phyloP scores from a whole-genome alignment of 192 early-diverging fungal species.

The Linnemannia zychae region DNA sequence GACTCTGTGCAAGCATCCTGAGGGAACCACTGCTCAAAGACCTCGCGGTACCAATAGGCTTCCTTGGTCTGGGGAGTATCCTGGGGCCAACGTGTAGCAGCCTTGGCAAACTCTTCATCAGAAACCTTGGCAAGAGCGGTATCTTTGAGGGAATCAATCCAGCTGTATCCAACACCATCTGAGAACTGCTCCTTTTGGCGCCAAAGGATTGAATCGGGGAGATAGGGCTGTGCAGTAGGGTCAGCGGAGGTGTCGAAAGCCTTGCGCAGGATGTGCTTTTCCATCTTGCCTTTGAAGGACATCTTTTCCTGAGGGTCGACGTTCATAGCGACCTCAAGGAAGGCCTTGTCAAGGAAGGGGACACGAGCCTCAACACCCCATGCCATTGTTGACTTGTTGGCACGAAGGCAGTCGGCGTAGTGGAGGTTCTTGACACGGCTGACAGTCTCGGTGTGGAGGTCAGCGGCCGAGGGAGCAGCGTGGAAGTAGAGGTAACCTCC shows the following conservation, averaged over 20 bases:
- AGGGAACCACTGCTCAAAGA: constrained; percentile 96
- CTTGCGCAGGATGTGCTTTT: constrained; percentile 95
- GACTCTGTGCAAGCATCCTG: constrained; percentile 89
- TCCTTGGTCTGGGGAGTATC: constrained; percentile 98
- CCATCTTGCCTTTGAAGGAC: constrained; percentile 82
- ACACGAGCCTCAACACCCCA: constrained; percentile 99
- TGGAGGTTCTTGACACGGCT: constrained; percentile 97
- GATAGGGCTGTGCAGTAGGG: constrained; percentile 78
- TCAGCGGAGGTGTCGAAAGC: constrained; percentile 95
- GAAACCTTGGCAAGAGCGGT: constrained; percentile 76
- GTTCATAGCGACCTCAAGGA: constrained; percentile 94
- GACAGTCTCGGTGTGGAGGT: constrained; percentile 93
- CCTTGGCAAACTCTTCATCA: constrained; percentile 81
- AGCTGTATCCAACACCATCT: constrained; percentile 97
- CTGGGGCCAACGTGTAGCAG: constrained; percentile 80
- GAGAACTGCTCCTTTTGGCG: constrained; percentile 99
- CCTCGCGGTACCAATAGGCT: constrained; percentile 93
- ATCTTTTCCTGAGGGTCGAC: constrained; percentile 88
- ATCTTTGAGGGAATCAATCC: constrained; percentile 96
- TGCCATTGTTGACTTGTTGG: constrained; percentile 99
- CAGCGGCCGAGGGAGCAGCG: constrained; percentile 82
- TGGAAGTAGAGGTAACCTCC: constrained; percentile 99
- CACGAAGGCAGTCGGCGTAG: constrained; percentile 95
- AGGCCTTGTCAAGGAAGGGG: constrained; percentile 95
- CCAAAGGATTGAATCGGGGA: constrained; percentile 93